Base-by-base conservation (phyloP, 352 stramenopile genomes). In the Blastocystis sp. region DNA sequence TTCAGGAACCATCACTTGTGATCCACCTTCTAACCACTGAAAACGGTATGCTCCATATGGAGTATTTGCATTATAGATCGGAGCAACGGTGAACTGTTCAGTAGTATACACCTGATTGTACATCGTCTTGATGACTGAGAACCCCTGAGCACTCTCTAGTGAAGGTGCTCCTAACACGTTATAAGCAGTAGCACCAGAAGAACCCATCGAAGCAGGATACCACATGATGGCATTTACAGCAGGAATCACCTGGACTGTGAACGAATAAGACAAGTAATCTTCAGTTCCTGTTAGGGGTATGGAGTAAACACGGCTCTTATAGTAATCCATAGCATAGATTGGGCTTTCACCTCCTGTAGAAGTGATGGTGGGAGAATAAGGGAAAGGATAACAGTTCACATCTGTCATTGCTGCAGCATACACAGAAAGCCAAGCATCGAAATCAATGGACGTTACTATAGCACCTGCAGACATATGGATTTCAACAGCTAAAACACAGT, bases 401-500 rank as follows among this genome's bases (percentile, higher is more conserved):
- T 2, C 19, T n/a, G 21, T 27, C 2, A 43, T 21, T 1, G 32
- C 24, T n/a, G 24, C 4, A 9, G 29, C n/a, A 32, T 74, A 74
- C 32, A 74, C n/a, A 46, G 63, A 14, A 3, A 78, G 24, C 42
- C 54, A 78, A 12, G 66, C 66, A 24, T 58, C 66, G n/a, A 78
- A 78, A 32, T 69, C 24, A 21, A 85, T 37, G 19, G 12, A 58
- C 16, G 27, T 56, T 21, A 27, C 9, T n/a, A 24, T 35, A 43
- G 19, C 5, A 29, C 35, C 43, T 27, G 24, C 4, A 9, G 43
- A 12, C 16, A 54, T 35, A 39, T 78, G 66, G 0, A 78, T 43
- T 39, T 78, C 66, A 21, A 78, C 39, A 29, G 66, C 66, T 51
- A 78, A 51, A 39, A 78, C 66, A n/a, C 21, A 24, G 12, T 59